Percentiles rank a stretch among this genome's conserved stretches.
These are phyloP conservation scores for Gossypium stocksii DNA, from an alignment of 345 rosid genomes.

Conservation along the genomic window DNA sequence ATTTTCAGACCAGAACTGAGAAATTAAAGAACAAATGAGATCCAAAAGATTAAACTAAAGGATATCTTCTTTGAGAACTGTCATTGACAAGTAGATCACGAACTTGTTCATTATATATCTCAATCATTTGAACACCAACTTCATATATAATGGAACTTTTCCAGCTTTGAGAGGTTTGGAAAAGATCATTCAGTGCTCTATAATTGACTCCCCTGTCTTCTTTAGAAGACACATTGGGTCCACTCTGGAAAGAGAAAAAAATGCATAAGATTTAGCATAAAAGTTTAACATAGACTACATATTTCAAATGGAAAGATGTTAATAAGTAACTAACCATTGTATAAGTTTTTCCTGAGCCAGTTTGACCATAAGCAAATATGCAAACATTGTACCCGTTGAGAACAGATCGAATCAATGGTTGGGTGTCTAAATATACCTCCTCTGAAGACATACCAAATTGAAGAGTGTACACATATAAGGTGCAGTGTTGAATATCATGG, in stretches of 20 bases:
- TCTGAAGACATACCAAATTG: conserved; percentile 37
- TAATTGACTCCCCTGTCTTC: conserved; percentile 98
- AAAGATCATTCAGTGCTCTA: conserved; percentile 89
- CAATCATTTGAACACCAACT: conserved; percentile 97
- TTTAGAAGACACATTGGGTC: conserved; percentile 66
- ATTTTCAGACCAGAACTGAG: conserved; percentile 4
- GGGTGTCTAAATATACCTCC: conserved; percentile 91
- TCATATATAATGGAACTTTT: conserved; percentile 64
- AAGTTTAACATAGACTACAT: conserved; percentile 12
- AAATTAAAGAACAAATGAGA: conserved; percentile 3
- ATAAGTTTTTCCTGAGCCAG: conserved; percentile 99
- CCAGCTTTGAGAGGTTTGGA: conserved; percentile 72
- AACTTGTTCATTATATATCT: conserved; percentile 97
- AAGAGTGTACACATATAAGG: background rate
- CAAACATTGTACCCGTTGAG: conserved; percentile 96
- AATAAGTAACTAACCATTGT: conserved; percentile 61
- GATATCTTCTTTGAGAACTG: conserved; percentile 84
- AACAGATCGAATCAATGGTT: conserved; percentile 85
- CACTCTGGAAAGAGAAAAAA: conserved; percentile 52
- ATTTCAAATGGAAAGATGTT: conserved; percentile 8
- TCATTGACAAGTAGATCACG: conserved; percentile 76
- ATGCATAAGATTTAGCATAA: conserved; percentile 9
- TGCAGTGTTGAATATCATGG: background rate
- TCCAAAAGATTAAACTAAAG: conserved; percentile 31
- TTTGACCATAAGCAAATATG: conserved; percentile 99